Evolutionary conservation across 73 alveolate genomes (phyloP).

Genomic region (Urostyla sp.): DNA sequence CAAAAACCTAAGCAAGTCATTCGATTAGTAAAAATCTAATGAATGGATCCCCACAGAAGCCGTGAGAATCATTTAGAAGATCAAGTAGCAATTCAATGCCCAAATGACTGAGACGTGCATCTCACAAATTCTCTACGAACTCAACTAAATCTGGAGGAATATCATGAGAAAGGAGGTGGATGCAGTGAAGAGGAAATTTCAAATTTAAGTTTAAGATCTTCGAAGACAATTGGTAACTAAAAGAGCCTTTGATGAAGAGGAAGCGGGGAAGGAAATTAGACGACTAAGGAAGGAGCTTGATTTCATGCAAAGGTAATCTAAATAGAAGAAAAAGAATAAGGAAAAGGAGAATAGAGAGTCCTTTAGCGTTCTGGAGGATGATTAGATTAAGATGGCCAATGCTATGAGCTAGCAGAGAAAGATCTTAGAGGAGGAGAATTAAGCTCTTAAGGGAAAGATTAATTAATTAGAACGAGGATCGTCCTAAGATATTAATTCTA

Average conservation of each 20-base stretch:
- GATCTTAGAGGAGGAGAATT: conserved; percentile 5
- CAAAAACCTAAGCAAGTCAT: not conserved
- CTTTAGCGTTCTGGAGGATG: not conserved
- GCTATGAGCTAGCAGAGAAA: not conserved
- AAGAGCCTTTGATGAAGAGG: conserved; percentile 52
- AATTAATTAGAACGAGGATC: not conserved
- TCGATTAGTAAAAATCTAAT: not conserved
- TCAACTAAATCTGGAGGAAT: conserved; percentile 33
- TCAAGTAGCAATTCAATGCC: conserved; percentile 17
- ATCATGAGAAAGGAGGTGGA: conserved; percentile 44
- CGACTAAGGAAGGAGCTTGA: conserved; percentile 35
- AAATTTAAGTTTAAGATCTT: conserved; percentile 3
- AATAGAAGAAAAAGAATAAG: conserved; percentile 5
- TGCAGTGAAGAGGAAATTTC: conserved; percentile 10
- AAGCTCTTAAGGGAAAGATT: conserved; percentile 10
- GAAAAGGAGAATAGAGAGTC: not conserved
- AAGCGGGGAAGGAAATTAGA: conserved; percentile 25
- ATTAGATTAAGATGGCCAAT: not conserved
- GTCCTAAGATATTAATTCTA: conserved; percentile 6
- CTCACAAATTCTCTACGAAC: conserved; percentile 34
- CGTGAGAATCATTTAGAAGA: conserved; percentile 35
- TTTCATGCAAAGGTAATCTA: not conserved
- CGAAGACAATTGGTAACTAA: conserved; percentile 32
- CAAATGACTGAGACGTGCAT: conserved; percentile 51
- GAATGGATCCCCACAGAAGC: conserved; percentile 60